Conservation (phyloP, 768 basidiomycete species). For the Astraeus odoratus region DNA sequence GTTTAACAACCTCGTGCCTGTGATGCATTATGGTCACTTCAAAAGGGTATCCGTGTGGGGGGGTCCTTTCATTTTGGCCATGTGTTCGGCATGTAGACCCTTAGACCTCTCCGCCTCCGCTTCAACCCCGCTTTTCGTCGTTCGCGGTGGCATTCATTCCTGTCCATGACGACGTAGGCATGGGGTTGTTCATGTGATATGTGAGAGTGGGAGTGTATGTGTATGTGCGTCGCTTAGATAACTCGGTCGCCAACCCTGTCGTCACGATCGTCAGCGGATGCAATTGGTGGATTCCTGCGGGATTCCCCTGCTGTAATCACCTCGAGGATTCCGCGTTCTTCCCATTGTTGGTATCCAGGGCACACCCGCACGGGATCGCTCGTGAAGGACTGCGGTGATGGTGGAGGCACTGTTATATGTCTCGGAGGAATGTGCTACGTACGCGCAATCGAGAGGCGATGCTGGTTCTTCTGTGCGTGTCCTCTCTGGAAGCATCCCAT, state of each 20-base stretch:
- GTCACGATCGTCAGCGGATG: conserved; percentile 4
- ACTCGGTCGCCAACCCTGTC: conserved; percentile 7
- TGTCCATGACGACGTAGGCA: conserved; percentile 12
- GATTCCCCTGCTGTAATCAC: conserved; percentile 21
- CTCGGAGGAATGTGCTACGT: not conserved
- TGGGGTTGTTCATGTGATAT: not conserved
- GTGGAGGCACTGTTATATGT: not conserved
- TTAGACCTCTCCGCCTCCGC: conserved; percentile 22
- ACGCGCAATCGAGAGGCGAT: not conserved
- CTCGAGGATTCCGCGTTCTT: conserved; percentile 23
- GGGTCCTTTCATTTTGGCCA: conserved; percentile 2
- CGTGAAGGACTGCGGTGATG: not conserved
- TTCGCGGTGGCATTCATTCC: conserved; percentile 5
- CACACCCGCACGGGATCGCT: not conserved
- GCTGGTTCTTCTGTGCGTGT: not conserved
- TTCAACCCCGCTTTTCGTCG: conserved; percentile 21
- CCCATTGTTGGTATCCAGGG: not conserved
- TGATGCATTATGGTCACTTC: conserved; percentile 11
- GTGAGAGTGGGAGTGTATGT: not conserved
- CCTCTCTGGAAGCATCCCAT: not conserved
- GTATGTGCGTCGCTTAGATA: not conserved
- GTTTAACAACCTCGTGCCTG: conserved; percentile 15
- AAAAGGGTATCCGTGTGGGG: not conserved
- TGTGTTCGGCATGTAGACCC: not conserved
- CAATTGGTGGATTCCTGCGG: conserved; percentile 8